Evolutionary conservation across 768 basidiomycete species (phyloP).

Genomic region (Tylopilus sp.): DNA sequence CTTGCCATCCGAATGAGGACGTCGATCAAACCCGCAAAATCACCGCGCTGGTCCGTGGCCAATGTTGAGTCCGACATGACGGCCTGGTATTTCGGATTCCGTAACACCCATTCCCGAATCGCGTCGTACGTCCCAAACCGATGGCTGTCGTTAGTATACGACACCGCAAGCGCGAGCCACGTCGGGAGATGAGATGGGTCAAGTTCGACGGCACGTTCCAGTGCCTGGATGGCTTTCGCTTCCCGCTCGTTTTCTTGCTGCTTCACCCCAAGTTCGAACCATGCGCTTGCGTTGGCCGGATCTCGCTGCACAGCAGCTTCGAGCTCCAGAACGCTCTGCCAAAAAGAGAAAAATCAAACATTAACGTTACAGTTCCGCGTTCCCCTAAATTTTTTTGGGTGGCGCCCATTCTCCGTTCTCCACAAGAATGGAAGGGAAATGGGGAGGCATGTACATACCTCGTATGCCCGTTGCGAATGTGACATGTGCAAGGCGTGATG

Average conservation of each 20-base stretch:
- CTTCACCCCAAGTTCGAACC: constrained; percentile 93
- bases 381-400: background rate
- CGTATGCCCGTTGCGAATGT: constrained; percentile 29
- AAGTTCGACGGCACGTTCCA: constrained; percentile 75
- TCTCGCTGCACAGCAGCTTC: constrained; percentile 88
- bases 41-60: constrained; percentile 20
- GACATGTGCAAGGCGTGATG: constrained; percentile 42
- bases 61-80: constrained; percentile 40
- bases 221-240: constrained; percentile 80
- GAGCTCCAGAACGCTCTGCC: constrained; percentile 79
- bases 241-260: constrained; percentile 99
- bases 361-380: constrained; percentile 13
- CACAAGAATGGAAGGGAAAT: constrained; percentile 12
- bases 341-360: constrained; percentile 12
- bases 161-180: constrained; percentile 89
- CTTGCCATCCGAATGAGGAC: constrained; percentile 81
- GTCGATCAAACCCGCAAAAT: constrained; percentile 58
- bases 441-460: constrained; percentile 34
- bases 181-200: constrained; percentile 73
- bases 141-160: constrained; percentile 86
- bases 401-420: constrained; percentile 10
- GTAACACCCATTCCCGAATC: constrained; percentile 79
- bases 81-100: constrained; percentile 50
- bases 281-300: constrained; percentile 64
- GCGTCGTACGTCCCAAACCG: constrained; percentile 71